Percentiles rank a stretch among this genome's conserved stretches.
Evolutionary conservation across 257 asterid genomes (phyloP).

Genomic region (Ligustrum vulgare): DNA sequence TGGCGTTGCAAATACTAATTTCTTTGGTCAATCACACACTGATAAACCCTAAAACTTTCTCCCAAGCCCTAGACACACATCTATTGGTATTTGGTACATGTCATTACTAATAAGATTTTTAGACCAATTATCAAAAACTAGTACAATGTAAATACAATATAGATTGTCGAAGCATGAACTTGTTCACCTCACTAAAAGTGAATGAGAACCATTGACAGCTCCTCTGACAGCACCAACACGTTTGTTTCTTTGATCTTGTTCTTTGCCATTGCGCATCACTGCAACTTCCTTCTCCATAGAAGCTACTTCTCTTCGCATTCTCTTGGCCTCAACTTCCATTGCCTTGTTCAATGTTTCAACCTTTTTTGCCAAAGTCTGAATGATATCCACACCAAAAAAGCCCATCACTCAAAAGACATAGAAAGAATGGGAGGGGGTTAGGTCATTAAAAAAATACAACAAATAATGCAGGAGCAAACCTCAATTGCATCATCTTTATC

Average conservation of each 20-base stretch:
- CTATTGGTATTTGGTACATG: not conserved
- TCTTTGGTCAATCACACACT: not conserved
- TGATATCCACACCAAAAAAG: slow-evolving; percentile 23
- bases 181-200: slow-evolving; percentile 47
- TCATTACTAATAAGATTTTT: not conserved
- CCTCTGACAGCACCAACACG: slow-evolving; percentile 51
- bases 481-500: slow-evolving; percentile 86
- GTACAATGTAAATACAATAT: not conserved
- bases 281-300: slow-evolving; percentile 80
- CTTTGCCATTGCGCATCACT: slow-evolving; percentile 66
- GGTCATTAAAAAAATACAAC: not conserved
- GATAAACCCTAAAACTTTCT: not conserved
- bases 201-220: slow-evolving; percentile 49
- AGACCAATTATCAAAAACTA: not conserved
- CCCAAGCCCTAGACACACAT: not conserved
- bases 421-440: not conserved
- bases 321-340: slow-evolving; percentile 87
- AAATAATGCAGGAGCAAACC: slow-evolving; percentile 42
- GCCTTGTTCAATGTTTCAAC: slow-evolving; percentile 79
- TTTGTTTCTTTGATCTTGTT: slow-evolving; percentile 58
- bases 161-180: not conserved
- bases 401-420: slow-evolving; percentile 9
- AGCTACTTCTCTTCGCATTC: slow-evolving; percentile 84
- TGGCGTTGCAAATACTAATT: not conserved
- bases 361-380: slow-evolving; percentile 84